Evolutionary conservation across 495 filamentous ascomycete species (phyloP), one percentile per base, ranked within the genome.

Genomic region (Bryoglossum gracile): DNA sequence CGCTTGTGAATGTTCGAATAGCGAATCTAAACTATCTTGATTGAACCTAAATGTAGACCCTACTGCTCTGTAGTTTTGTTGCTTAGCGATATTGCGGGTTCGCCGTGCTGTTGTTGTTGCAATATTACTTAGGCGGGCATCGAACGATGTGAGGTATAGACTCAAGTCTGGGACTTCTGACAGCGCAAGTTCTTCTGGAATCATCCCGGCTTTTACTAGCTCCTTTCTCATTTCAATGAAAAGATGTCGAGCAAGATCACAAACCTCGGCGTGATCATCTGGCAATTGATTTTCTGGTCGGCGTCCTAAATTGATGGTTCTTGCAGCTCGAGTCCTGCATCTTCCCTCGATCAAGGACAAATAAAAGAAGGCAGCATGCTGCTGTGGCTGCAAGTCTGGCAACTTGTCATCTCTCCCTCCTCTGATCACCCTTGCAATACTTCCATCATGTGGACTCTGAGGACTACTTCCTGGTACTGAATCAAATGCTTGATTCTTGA

Each of bases 261-360:
- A 39, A 13, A 61, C 55, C 24, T 57, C 58, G 2, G 51, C 28
- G 26, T 61, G 25, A 23, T 58, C 43, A 11, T 58, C 55, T 18
- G 43, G 8, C 17, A 61, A 24, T 3, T 26, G 10, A 26, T 53
- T 34, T 6, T 54, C 49, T 4, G 40, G 39, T 18, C 17, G 39
- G 6, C 58, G 48, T 18, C 46, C 17, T 16, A 44, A 28, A 43
- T 62, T 62, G 34, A 62, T 3, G 11, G 41, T 19, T 14, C 26
- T 44, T n/a, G 39, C 44, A 11, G 56, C 59, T 39, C 59, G 55
- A 5, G 50, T 56, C 24, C 50, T 56, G 34, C 59, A 62, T 43
- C 56, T 17, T 14, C 53, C 56, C 40, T 59, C 59, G 4, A 62
- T 59, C 34, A 62, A 32, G 18, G 59, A 59, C 18, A 62, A 48